These are phyloP conservation scores for Cornus florida DNA, from an alignment of 148 eudicot species.

Conservation along the genomic window DNA sequence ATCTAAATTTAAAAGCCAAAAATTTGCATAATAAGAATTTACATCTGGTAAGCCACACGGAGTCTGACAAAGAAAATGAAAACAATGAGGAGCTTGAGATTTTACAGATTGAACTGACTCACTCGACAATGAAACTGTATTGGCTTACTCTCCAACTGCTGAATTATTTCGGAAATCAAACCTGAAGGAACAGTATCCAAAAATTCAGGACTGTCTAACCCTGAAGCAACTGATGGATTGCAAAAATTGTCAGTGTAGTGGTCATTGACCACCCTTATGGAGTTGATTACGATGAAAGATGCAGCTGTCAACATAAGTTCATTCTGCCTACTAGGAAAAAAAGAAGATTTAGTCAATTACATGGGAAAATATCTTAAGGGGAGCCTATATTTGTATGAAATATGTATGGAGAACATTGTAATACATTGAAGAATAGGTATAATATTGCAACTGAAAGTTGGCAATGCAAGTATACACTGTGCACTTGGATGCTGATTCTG, in stretches of 20 bases:
- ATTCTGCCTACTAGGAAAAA: constrained; percentile 48
- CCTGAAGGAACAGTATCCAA: constrained; percentile 25
- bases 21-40: background rate
- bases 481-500: background rate
- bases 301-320: constrained; percentile 59
- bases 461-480: background rate
- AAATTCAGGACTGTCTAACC: constrained; percentile 17
- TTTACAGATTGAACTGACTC: constrained; percentile 10
- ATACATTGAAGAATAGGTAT: background rate
- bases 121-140: constrained; percentile 71
- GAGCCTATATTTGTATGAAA: background rate
- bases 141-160: constrained; percentile 31
- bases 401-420: background rate
- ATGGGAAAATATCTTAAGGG: background rate
- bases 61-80: background rate
- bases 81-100: background rate
- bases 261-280: constrained; percentile 27
- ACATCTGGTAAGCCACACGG: background rate
- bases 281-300: constrained; percentile 65
- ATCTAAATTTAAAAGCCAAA: constrained; percentile 9
- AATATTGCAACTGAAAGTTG: background rate
- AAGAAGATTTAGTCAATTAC: constrained; percentile 8
- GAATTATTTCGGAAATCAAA: constrained; percentile 43
- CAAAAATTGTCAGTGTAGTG: constrained; percentile 7
- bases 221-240: constrained; percentile 22